A percentile compares a stretch with the other conserved stretches of the same genome.
These are phyloP conservation scores for Arachnomyces sp. DNA, from an alignment of 2,329 filamentous ascomycete genomes.

Conservation along the genomic window DNA sequence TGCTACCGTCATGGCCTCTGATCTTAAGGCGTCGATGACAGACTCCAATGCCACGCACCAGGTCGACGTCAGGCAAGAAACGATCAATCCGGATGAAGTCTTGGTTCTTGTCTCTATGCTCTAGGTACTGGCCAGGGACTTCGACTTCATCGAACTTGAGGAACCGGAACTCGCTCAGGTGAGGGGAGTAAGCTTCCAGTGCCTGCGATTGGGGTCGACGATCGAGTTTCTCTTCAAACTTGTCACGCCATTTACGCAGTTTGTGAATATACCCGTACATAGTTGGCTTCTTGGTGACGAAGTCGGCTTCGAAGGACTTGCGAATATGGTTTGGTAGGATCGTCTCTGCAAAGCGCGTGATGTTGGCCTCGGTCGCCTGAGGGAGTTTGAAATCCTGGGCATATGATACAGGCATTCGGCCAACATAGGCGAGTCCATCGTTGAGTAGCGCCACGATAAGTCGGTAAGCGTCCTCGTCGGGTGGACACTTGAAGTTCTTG, in stretches of 20 bases:
- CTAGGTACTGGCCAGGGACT: conserved; percentile 90
- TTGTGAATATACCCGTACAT: conserved; percentile 99
- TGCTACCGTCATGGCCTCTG: conserved; percentile 89
- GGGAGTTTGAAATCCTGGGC: conserved; percentile 88
- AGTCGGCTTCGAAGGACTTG: conserved; percentile 95
- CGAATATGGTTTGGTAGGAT: conserved; percentile 91
- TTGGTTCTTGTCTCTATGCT: conserved; percentile 98
- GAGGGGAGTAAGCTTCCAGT: conserved; percentile 78
- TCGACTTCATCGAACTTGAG: conserved; percentile 98
- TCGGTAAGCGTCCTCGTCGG: conserved; percentile 94
- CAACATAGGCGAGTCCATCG: conserved; percentile 87
- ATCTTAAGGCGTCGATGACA: conserved; percentile 93
- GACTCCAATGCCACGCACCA: conserved; percentile 81
- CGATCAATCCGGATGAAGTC: conserved; percentile 97
- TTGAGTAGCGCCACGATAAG: conserved; percentile 96
- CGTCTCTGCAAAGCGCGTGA: conserved; percentile 91
- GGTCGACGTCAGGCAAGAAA: conserved; percentile 88
- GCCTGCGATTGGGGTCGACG: conserved; percentile 64
- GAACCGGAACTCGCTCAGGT: conserved; percentile 93
- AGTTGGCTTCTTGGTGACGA: conserved; percentile 87
- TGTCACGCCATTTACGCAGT: conserved; percentile 87
- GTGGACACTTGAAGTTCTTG: conserved; percentile 98
- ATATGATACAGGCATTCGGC: conserved; percentile 76
- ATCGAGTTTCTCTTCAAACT: conserved; percentile 96
- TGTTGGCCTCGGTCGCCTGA: conserved; percentile 84